These are phyloP conservation scores for Diaporthe capsici DNA, from an alignment of 2,329 filamentous ascomycete genomes.

Conservation along the genomic window DNA sequence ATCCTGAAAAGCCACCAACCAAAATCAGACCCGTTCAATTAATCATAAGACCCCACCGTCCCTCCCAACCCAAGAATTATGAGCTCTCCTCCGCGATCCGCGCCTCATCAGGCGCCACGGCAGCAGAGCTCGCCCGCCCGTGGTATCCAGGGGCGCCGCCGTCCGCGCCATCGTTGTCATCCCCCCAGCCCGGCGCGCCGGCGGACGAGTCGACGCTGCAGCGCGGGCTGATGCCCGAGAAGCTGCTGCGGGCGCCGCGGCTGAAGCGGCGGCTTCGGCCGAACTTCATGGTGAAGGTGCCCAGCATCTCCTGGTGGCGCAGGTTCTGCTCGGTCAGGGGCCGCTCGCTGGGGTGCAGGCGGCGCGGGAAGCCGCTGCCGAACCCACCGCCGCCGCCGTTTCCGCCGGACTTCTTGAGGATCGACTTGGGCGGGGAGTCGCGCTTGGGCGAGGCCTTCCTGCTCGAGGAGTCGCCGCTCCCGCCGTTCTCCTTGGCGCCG, in stretches of 20 bases:
- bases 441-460: slow-evolving; percentile 44
- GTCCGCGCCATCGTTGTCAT: not conserved
- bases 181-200: not conserved
- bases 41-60: not conserved
- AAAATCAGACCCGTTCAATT: not conserved
- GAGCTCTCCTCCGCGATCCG: slow-evolving; percentile 28
- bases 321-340: slow-evolving; percentile 62
- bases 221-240: slow-evolving; percentile 59
- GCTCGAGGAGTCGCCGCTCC: slow-evolving; percentile 35
- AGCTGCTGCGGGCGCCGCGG: slow-evolving; percentile 42
- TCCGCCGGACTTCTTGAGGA: slow-evolving; percentile 19
- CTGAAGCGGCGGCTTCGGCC: slow-evolving; percentile 50
- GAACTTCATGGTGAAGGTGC: slow-evolving; percentile 62
- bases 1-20: not conserved
- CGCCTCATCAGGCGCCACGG: slow-evolving; percentile 28
- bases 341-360: slow-evolving; percentile 59
- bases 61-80: not conserved
- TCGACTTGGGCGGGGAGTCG: slow-evolving; percentile 27
- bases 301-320: slow-evolving; percentile 62
- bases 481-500: not conserved
- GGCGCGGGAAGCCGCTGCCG: slow-evolving; percentile 32
- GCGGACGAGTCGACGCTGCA: slow-evolving; percentile 20
- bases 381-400: not conserved
- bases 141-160: not conserved
- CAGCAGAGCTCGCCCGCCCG: slow-evolving; percentile 8